A percentile compares a stretch with the other conserved stretches of the same genome.
These are phyloP conservation scores for Teratosphaeria gauchensis DNA, from an alignment of 2,329 filamentous ascomycete genomes.

Conservation along the genomic window DNA sequence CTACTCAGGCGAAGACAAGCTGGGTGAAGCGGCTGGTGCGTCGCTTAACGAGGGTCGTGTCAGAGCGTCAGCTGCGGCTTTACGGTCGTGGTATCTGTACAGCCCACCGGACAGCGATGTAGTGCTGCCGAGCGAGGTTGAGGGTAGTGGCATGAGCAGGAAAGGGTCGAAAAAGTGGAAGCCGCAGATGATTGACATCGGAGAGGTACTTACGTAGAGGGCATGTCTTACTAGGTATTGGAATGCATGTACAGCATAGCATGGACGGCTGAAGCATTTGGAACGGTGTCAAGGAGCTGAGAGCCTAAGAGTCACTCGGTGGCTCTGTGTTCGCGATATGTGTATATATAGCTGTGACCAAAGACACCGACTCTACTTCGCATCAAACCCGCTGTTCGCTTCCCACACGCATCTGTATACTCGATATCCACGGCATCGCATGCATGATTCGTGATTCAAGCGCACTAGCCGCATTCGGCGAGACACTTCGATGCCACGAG, in stretches of 20 bases:
- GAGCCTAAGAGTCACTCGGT: neutral
- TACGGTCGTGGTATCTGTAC: slow-evolving; percentile 96
- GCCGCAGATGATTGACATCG: slow-evolving; percentile 48
- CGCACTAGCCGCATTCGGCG: neutral
- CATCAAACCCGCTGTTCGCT: no score
- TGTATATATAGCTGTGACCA: neutral
- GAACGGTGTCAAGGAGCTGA: neutral
- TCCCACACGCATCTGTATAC: no score
- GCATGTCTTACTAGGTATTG: neutral
- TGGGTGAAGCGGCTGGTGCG: slow-evolving; percentile 79
- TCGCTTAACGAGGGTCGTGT: slow-evolving; percentile 68
- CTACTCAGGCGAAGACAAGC: slow-evolving; percentile 80
- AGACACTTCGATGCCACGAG: neutral
- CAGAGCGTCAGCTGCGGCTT: slow-evolving; percentile 70
- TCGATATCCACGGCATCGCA: no score
- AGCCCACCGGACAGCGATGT: slow-evolving; percentile 53
- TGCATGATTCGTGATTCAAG: neutral
- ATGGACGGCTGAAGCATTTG: neutral
- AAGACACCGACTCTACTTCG: neutral
- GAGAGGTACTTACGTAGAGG: slow-evolving; percentile 42
- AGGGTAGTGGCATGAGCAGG: slow-evolving; percentile 22
- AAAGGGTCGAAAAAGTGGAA: slow-evolving; percentile 35
- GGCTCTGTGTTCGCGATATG: neutral
- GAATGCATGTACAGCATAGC: neutral
- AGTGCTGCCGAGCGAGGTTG: slow-evolving; percentile 40